Conservation (phyloP, 768 basidiomycete genomes). For the Hemileccinum impolitum region DNA sequence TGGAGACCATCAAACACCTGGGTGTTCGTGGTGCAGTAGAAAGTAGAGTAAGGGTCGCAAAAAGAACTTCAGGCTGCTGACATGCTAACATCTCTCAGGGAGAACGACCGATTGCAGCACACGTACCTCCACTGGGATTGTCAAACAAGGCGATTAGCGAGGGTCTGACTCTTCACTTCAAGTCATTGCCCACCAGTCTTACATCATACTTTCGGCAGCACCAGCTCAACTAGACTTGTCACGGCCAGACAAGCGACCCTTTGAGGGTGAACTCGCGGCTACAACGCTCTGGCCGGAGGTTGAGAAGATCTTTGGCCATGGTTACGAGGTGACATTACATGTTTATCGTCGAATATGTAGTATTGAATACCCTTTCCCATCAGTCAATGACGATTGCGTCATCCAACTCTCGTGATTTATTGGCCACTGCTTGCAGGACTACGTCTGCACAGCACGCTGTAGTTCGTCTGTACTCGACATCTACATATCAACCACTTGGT, state of each 20-base stretch:
- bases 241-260: constrained; percentile 47
- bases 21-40: constrained; percentile 45
- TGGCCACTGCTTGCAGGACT: constrained; percentile 91
- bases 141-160: constrained; percentile 90
- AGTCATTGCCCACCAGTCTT: neutral
- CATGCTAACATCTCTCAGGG: constrained; percentile 37
- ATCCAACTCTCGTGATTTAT: constrained; percentile 62
- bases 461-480: constrained; percentile 75
- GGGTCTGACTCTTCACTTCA: constrained; percentile 36
- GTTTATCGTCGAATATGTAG: neutral
- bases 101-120: constrained; percentile 71
- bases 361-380: neutral
- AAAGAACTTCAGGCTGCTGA: neutral
- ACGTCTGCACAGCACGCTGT: constrained; percentile 87
- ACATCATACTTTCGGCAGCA: constrained; percentile 8
- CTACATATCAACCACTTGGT: constrained; percentile 67
- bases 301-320: constrained; percentile 97
- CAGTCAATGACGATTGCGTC: constrained; percentile 80
- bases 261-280: constrained; percentile 86
- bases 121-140: constrained; percentile 88
- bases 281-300: constrained; percentile 94
- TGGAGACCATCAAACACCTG: constrained; percentile 55
- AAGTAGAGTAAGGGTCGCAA: constrained; percentile 42
- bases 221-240: constrained; percentile 16
- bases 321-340: constrained; percentile 70